Conservation (phyloP, 208 protist genomes). For the Leishmania aethiopica region DNA sequence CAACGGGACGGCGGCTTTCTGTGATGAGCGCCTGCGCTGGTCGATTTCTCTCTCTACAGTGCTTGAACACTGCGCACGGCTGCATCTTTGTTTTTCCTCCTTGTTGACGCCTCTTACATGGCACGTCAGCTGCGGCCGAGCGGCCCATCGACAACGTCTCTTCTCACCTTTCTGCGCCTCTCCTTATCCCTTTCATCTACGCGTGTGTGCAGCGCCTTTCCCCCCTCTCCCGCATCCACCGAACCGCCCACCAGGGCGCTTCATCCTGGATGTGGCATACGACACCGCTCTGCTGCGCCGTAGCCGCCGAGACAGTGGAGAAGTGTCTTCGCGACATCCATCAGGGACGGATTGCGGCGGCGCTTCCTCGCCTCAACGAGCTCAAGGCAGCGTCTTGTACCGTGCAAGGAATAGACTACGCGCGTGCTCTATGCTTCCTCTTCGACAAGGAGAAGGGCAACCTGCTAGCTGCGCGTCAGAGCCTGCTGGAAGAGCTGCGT, state of each 20-base stretch:
- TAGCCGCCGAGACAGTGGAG: slow-evolving; percentile 15
- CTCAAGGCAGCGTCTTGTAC: slow-evolving; percentile 33
- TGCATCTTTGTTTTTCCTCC: background rate
- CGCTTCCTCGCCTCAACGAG: slow-evolving; percentile 48
- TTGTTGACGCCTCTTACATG: background rate
- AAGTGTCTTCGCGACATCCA: slow-evolving; percentile 25
- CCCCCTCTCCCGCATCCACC: background rate
- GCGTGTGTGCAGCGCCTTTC: background rate
- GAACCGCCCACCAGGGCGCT: too few relatives aligned
- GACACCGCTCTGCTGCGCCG: background rate
- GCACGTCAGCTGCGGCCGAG: background rate
- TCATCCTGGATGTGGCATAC: slow-evolving; percentile 3
- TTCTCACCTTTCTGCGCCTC: background rate
- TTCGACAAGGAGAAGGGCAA: slow-evolving; percentile 21
- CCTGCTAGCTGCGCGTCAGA: slow-evolving; percentile 63
- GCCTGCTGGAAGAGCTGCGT: slow-evolving; percentile 75
- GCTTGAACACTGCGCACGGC: background rate
- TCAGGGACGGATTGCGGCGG: slow-evolving; percentile 12
- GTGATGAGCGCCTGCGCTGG: background rate
- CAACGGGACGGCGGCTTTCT: background rate
- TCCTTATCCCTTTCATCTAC: background rate
- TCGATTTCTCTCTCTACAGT: background rate
- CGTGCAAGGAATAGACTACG: slow-evolving; percentile 61
- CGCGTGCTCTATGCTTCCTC: slow-evolving; percentile 73
- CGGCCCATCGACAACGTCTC: background rate